Evolutionary conservation across 1,284 basidiomycete genomes (phyloP).

Genomic region (Rhodotorula mucilaginosa): DNA sequence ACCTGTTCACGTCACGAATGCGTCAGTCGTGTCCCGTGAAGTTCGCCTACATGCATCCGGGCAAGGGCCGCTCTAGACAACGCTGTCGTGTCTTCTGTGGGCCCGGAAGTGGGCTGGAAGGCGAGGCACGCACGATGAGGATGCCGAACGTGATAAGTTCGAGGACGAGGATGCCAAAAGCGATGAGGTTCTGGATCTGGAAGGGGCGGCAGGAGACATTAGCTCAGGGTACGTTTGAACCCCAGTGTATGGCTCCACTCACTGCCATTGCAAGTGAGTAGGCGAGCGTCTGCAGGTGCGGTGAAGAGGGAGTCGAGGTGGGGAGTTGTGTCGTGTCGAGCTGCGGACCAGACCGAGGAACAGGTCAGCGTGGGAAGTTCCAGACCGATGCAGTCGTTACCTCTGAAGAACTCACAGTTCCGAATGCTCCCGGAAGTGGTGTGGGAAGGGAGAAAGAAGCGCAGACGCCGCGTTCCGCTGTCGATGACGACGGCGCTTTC

Average conservation of each 20-base stretch:
- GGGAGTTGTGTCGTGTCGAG: neutral
- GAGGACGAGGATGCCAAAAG: slow-evolving; percentile 28
- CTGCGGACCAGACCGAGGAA: neutral
- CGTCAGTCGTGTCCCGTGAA: neutral
- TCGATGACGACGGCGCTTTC: too few species aligned
- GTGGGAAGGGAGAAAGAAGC: too few species aligned
- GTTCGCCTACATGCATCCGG: too few species aligned
- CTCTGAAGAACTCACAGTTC: too few species aligned
- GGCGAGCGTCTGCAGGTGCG: neutral
- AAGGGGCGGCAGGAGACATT: neutral
- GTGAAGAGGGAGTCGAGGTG: neutral
- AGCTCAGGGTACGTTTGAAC: neutral
- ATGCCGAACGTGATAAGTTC: slow-evolving; percentile 30
- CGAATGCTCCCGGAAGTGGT: too few species aligned
- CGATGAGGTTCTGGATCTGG: slow-evolving; percentile 27
- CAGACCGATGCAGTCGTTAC: too few species aligned
- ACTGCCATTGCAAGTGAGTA: neutral
- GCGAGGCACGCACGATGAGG: slow-evolving; percentile 20
- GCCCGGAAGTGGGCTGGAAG: neutral
- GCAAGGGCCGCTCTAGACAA: too few species aligned
- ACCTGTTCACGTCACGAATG: slow-evolving; percentile 22
- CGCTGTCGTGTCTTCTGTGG: too few species aligned
- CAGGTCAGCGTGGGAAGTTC: neutral
- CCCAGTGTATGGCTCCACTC: neutral
- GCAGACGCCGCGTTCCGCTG: too few species aligned